Base-by-base conservation (phyloP, 768 basidiomycete species). In the Serpula lacrymans region DNA sequence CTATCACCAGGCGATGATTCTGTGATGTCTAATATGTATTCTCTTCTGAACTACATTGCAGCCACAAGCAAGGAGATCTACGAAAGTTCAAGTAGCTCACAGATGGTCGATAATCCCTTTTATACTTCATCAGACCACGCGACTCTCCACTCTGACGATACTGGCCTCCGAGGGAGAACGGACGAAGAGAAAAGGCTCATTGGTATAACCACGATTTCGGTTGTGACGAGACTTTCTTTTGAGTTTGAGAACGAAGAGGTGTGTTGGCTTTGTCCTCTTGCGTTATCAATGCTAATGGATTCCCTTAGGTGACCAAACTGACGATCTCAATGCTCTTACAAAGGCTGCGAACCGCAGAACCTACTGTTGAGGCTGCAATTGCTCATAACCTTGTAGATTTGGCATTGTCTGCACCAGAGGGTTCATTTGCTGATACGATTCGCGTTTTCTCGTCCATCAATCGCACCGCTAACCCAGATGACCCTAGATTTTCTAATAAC, bases 21-120 rank as follows among this genome's bases (percentile, higher is more conserved):
- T 26, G 75, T 88, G 57, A 84, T 93, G 78, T 97, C 94, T 3
- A 90, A 93, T 50, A 86, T 97, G 82, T 97, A 98, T 60, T 96
- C 95, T 4, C 76, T 98, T 10, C 73, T 98, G 45, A 97, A 98
- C 58, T 87, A 88, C 59, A 84, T 97, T 44, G 81, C 88, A 2
- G 81, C 87, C 3, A 82, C 89, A 2, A 84, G 82, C 68, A 88
- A 86, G 55, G 87, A 88, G 34, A 75, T 79, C 24, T 73, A 73
- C 25, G 84, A 85, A 36, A 64, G 55, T 35, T 67, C 74, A 3
- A 64, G 50, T 24, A 70, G 64, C 27, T 60, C 71, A 7, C 68
- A 75, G 37, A 42, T 71, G 42, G 55, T 67, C 37, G 65, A 64
- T 28, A 64, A 70, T 41, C 66, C 71, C 3, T 60, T 73, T 2